Evolutionary conservation across 129 eudicot genomes (phyloP), one percentile per base, ranked within the genome.

Genomic region (Rutidosis leptorrhynchoides): DNA sequence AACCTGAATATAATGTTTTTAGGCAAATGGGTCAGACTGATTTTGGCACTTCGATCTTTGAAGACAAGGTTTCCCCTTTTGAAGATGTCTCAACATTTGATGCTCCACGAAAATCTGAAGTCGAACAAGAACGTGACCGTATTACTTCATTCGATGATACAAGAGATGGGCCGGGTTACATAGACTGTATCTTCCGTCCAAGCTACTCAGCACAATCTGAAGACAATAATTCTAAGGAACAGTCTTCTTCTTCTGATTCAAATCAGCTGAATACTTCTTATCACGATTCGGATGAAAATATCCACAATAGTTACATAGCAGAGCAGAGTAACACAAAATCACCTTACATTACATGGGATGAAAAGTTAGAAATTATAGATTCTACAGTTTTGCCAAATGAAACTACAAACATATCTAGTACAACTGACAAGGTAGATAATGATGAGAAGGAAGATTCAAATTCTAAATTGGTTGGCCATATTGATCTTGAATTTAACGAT

Each of bases 291-390:
- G 70, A 62, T 78, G 87, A 81, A 55, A 76, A 77, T 35, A 65
- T 63, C 72, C 77, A 58, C 11, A 22, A 25, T 33, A 58, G 45
- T 56, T 55, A 61, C 48, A 48, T 63, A 37, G 71, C 43, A 45
- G 95, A 81, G 65, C 74, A 80, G 58, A 62, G 74, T 72, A 73
- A 28, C 19, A 69, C 80, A 28, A 65, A 68, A 63, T 77, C 93
- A 64, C 69, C 92, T 62, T 79, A 58, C 71, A 88, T 74, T 65
- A 83, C 90, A 43, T 89, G 95, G 87, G 90, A 89, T 70, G 93
- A 80, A 74, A 86, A 86, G 86, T 45, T 63, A 69, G 97, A 86
- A 84, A 71, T 85, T 53, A 23, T 79, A 58, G 90, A 85, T 76
- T 77, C 82, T 66, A 58, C 69, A 12, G 61, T 48, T 30, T 72